Base-by-base conservation (phyloP, 371 early-diverging fungal genomes). In the Saksenaea vasiformis region DNA sequence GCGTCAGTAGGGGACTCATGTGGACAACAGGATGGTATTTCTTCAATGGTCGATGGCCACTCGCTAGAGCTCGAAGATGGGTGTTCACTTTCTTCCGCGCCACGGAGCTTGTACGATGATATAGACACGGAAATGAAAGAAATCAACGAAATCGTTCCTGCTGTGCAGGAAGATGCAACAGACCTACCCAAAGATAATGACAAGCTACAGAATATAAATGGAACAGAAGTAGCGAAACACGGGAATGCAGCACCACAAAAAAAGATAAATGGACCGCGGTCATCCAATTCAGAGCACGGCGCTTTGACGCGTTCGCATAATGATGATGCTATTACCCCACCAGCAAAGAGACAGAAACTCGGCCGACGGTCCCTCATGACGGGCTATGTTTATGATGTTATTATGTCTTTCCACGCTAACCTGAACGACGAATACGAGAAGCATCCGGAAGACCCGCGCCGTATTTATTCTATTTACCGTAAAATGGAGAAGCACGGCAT, bases 381-480 rank as follows among this genome's bases (percentile, higher is more conserved):
- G 22, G 87, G 87, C 24, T 84, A 81, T 61, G 87, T 88, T 0
- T 91, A 87, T 65, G 91, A 90, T 66, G 80, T 85, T 5, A 70
- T 82, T 54, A 88, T 91, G 88, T 84, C 79, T 54, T 85, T 84
- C 57, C 87, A 89, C 62, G 67, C 64, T 76, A 54, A 24, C 22
- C 19, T 13, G 19, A 22, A 27, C 34, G 82, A 85, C 41, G 73
- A 74, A 1, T 78, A 82, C 58, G 84, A 84, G 31, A 77, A 82
- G 7, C 91, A 91, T 58, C 92, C 92, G 0, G 93, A 93, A 59
- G 87, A 88, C 59, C 93, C 93, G 3, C 72, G 81, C 10, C 85
- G 93, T 17, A 89, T 90, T 10, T 84, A 80, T 63, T 77, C 77
- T 43, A 91, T 93, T 19, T 87, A 83, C 60, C 72, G 83, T 31